Conservation (phyloP, 306 rosid genomes). For the Rosa lucieae region DNA sequence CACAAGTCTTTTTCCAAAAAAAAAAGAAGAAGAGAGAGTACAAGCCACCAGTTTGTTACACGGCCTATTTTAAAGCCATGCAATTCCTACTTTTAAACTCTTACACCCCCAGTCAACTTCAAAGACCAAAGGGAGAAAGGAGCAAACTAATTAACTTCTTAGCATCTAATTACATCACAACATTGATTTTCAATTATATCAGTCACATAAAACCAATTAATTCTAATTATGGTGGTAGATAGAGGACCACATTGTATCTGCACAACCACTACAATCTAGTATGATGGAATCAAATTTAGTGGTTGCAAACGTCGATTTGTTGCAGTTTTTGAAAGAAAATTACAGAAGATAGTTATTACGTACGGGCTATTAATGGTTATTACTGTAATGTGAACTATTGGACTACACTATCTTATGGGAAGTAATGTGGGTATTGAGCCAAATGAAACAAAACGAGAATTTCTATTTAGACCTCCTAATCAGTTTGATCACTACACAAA, state of each 20-base stretch:
- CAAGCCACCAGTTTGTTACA: neutral
- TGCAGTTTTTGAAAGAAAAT: neutral
- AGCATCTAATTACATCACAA: neutral
- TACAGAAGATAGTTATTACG: neutral
- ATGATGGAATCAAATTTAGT: neutral
- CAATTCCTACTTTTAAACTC: neutral
- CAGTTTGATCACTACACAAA: too few relatives aligned
- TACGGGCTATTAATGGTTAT: neutral
- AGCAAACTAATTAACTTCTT: neutral
- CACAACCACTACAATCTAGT: neutral
- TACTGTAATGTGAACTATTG: neutral
- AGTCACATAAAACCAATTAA: neutral
- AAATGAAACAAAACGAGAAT: too few relatives aligned
- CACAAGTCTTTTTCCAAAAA: too few relatives aligned
- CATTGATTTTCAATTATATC: neutral
- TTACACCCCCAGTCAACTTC: neutral
- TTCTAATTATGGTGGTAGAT: slow-evolving; percentile 25
- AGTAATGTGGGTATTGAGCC: neutral
- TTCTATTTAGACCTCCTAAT: too few relatives aligned
- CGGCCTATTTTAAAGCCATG: neutral
- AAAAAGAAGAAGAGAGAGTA: too few relatives aligned
- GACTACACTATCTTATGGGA: neutral
- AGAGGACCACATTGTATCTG: slow-evolving; percentile 29
- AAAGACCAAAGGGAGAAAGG: neutral
- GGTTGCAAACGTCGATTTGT: neutral